These are phyloP conservation scores for Mycosarcoma mackinlayi DNA, from an alignment of 1,284 basidiomycete genomes.

Conservation along the genomic window DNA sequence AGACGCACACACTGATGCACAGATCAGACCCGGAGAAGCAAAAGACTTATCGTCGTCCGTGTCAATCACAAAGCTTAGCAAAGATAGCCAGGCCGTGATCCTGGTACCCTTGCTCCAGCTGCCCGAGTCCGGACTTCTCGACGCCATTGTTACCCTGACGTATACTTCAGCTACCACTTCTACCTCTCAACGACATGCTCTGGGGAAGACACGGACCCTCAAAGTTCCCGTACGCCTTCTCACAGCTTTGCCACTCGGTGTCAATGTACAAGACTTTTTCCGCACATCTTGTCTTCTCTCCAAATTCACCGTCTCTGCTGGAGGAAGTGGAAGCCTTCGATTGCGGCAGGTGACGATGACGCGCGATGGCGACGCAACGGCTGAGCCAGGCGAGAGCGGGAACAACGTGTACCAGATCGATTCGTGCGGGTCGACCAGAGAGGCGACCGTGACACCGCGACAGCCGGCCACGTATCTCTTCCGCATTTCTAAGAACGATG, in stretches of 20 bases:
- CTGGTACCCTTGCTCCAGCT: slow-evolving; percentile 32
- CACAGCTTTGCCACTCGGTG: slow-evolving; percentile 60
- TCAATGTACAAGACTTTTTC: slow-evolving; percentile 68
- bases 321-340: slow-evolving; percentile 33
- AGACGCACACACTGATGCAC: background rate
- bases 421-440: background rate
- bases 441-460: slow-evolving; percentile 47
- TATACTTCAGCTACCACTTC: slow-evolving; percentile 19
- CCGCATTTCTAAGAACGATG: slow-evolving; percentile 25
- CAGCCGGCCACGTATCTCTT: slow-evolving; percentile 61
- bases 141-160: slow-evolving; percentile 23
- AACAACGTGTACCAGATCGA: slow-evolving; percentile 14
- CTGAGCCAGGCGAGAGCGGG: background rate
- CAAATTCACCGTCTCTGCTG: slow-evolving; percentile 59
- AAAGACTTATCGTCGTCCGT: background rate
- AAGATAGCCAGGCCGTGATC: slow-evolving; percentile 7
- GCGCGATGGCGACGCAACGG: slow-evolving; percentile 22
- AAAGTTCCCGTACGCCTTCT: slow-evolving; percentile 16
- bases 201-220: slow-evolving; percentile 26
- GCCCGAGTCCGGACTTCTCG: slow-evolving; percentile 30
- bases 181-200: slow-evolving; percentile 6
- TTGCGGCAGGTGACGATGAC: slow-evolving; percentile 33
- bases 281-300: slow-evolving; percentile 50
- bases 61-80: slow-evolving; percentile 5
- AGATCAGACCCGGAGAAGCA: background rate